Evolutionary conservation across 2,329 filamentous ascomycete species (phyloP).

Genomic region (Fusarium phyllophilum): DNA sequence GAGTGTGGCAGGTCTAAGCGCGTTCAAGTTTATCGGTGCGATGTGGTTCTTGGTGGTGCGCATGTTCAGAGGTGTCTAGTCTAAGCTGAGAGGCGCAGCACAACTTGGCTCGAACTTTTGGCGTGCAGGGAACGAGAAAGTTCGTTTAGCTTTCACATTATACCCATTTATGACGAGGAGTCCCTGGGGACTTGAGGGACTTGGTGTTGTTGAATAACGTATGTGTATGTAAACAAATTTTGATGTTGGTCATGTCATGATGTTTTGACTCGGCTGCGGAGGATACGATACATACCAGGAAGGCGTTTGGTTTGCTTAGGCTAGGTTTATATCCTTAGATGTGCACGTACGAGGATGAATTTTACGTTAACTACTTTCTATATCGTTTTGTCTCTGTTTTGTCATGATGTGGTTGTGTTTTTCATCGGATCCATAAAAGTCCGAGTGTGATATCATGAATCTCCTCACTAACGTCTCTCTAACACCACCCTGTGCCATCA

Average conservation of each 20-base stretch:
- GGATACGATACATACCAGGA: slow-evolving; percentile 19
- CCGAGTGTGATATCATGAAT: slow-evolving; percentile 7
- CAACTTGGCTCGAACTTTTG: background rate
- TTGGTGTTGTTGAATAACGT: slow-evolving; percentile 25
- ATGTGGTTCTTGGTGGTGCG: slow-evolving; percentile 92
- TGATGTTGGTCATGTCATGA: slow-evolving; percentile 28
- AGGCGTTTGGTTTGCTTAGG: slow-evolving; percentile 35
- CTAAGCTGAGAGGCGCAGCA: slow-evolving; percentile 46
- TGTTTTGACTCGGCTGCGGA: slow-evolving; percentile 18
- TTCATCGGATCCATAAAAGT: slow-evolving; percentile 28
- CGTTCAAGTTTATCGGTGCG: slow-evolving; percentile 87
- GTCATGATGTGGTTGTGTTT: background rate
- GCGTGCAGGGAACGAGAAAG: slow-evolving; percentile 11
- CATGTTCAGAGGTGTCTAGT: slow-evolving; percentile 81
- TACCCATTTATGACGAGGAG: slow-evolving; percentile 42
- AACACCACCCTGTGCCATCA: background rate
- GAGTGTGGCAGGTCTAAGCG: slow-evolving; percentile 85
- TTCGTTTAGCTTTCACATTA: slow-evolving; percentile 35
- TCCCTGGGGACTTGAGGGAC: slow-evolving; percentile 6
- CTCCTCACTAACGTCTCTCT: background rate
- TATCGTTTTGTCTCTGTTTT: background rate
- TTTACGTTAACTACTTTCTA: slow-evolving; percentile 1
- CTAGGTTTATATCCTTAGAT: slow-evolving; percentile 30
- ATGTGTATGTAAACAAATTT: slow-evolving; percentile 26
- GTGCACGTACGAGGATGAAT: slow-evolving; percentile 27